Base-by-base conservation (phyloP, 2,329 filamentous ascomycete species). In the Hypoxylon sp. region DNA sequence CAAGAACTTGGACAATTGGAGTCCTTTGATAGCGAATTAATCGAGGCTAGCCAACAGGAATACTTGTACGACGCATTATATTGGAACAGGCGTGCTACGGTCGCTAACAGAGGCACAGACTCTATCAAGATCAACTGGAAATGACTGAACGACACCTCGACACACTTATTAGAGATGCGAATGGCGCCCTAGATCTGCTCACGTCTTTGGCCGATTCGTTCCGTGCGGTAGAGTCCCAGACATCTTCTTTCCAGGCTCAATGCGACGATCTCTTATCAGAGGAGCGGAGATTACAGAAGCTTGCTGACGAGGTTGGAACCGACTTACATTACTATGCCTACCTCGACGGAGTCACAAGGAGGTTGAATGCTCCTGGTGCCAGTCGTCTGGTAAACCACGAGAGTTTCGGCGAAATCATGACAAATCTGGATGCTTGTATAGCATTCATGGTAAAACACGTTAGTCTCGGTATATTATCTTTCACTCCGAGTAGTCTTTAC, bases 321-420 rank as follows among this genome's bases (percentile, higher is more conserved):
- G 97, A 98, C 74, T 84, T 98, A n/a, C 91, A 94, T 77, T 98
- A 97, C 80, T 99, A 99, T 79, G 89, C 92, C 19, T 98, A 97
- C 77, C 86, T 99, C 5, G 96, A 99, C 71, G 94, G 91, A 51
- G 94, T 95, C 67, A 97, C 94, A 0, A 88, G 94, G 61, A 88
- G 94, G 13, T 88, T 99, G 64, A 98, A 98, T 83, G 94, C 94
- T 0, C 94, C 96, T 0, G 94, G 94, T 0, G 94, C 95, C 19
- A 91, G 93, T 53, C 94, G 91, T 63, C 85, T 97, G 61, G 94
- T 98, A 14, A 92, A 94, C 50, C 91, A 91, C 63, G 90, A 91
- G 55, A 92, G 92, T 48, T 98, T 98, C 76, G 90, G 92, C 1
- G 93, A 97, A 59, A 97, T 98, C 85, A 83, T 99, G 53, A 87